A percentile compares a stretch with the other conserved stretches of the same genome.
phyloP scores from a whole-genome alignment of 805 yeast genomes.

The Wickerhamomyces queroliae region DNA sequence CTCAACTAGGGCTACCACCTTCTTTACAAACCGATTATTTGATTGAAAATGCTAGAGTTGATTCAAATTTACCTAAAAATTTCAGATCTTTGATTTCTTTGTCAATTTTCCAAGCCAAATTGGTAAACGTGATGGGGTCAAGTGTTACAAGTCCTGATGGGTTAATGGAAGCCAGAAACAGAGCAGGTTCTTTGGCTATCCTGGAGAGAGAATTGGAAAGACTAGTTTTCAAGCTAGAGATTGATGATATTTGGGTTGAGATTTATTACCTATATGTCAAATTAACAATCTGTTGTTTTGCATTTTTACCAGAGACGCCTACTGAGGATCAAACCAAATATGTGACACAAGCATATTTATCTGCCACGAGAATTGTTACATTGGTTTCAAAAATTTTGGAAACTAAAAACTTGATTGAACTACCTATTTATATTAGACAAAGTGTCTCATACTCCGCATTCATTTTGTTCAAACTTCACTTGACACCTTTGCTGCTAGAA shows the following conservation, averaged over 20 bases:
- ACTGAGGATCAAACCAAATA: constrained; percentile 81
- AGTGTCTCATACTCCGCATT: constrained; percentile 79
- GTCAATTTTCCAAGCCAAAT: constrained; percentile 77
- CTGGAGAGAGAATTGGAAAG: constrained; percentile 75
- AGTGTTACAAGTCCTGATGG: constrained; percentile 86
- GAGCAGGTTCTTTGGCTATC: constrained; percentile 76
- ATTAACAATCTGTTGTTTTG: constrained; percentile 80
- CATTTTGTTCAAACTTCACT: constrained; percentile 71
- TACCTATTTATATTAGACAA: constrained; percentile 83
- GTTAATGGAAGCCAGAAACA: constrained; percentile 71
- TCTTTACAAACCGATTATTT: constrained; percentile 78
- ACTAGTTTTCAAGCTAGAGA: constrained; percentile 56
- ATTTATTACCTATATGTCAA: constrained; percentile 74
- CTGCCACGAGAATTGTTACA: constrained; percentile 80
- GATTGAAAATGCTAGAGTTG: constrained; percentile 72
- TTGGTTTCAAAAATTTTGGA: constrained; percentile 68
- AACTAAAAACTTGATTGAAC: constrained; percentile 64
- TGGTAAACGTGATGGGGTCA: constrained; percentile 82
- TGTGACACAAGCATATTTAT: constrained; percentile 72
- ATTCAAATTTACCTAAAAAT: constrained; percentile 53
- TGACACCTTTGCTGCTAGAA: constrained; percentile 63
- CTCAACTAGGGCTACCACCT: constrained; percentile 83
- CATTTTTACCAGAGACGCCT: constrained; percentile 87
- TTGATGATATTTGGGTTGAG: constrained; percentile 66
- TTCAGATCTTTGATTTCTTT: constrained; percentile 69